Evolutionary conservation across 2,329 filamentous ascomycete genomes (phyloP).

Genomic region (Penicillium sp.): DNA sequence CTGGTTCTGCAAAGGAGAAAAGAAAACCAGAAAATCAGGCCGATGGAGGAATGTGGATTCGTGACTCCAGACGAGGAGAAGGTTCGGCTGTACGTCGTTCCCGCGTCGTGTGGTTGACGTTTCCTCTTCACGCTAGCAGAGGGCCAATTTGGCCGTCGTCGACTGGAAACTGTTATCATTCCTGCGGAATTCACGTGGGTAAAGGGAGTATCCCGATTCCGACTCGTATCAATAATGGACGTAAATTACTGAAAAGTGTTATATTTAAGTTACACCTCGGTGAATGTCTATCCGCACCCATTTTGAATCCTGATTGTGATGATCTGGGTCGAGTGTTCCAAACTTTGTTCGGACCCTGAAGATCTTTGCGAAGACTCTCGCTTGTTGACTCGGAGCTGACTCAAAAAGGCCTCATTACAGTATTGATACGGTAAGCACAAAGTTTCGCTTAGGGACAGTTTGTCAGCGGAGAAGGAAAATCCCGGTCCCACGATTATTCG

Average conservation of each 20-base stretch:
- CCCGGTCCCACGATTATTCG: neutral
- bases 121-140: neutral
- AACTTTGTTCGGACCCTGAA: conserved; percentile 16
- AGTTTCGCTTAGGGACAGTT: neutral
- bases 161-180: neutral
- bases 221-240: neutral
- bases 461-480: conserved; percentile 1
- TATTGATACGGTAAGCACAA: neutral
- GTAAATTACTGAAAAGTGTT: conserved; percentile 6
- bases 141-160: neutral
- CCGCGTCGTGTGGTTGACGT: conserved; percentile 11
- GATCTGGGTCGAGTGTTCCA: neutral
- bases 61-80: neutral
- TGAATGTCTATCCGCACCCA: neutral
- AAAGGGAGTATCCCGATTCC: neutral
- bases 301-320: neutral
- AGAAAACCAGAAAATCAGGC: neutral
- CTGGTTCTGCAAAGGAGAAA: conserved; percentile 7
- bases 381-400: neutral
- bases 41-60: conserved; percentile 3
- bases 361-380: conserved; percentile 1
- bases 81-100: neutral
- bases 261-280: conserved; percentile 6
- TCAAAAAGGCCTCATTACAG: conserved; percentile 4
- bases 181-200: neutral